Evolutionary conservation across 2,329 filamentous ascomycete species (phyloP).

Genomic region (Periconia sp.): DNA sequence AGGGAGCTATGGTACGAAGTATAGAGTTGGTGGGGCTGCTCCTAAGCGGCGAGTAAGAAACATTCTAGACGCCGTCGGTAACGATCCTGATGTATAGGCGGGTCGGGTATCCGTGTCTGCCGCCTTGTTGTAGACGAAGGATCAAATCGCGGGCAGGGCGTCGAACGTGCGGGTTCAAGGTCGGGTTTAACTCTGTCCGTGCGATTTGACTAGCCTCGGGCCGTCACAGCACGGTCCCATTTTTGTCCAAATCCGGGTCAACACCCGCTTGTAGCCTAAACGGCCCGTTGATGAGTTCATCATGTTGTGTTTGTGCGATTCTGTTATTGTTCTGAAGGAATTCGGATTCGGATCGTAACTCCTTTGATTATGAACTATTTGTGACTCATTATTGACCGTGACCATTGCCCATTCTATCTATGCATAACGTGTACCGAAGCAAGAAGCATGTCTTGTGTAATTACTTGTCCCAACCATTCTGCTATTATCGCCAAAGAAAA

Average conservation of each 20-base stretch:
- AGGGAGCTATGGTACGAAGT: neutral
- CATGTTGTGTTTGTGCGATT: neutral
- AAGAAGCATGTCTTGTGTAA: too few relatives aligned
- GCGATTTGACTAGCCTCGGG: slow-evolving; percentile 1
- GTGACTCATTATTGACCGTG: neutral
- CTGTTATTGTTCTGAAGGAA: too few relatives aligned
- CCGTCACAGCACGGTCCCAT: neutral
- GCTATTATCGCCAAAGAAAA: too few relatives aligned
- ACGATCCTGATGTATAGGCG: neutral
- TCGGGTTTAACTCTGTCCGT: neutral
- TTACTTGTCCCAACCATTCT: too few relatives aligned
- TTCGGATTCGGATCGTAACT: too few relatives aligned
- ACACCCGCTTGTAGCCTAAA: neutral
- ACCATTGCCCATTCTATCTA: neutral
- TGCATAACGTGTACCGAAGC: neutral
- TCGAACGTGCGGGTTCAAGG: neutral
- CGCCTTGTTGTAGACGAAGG: neutral
- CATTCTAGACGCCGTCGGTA: neutral
- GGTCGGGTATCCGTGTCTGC: neutral
- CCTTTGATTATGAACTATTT: too few relatives aligned
- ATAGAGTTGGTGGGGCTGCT: neutral
- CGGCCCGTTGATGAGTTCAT: neutral
- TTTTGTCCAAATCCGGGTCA: neutral
- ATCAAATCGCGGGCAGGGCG: neutral
- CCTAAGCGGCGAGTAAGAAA: neutral